Evolutionary conservation across 441 rosid species (phyloP).

Genomic region (California macrophylla): DNA sequence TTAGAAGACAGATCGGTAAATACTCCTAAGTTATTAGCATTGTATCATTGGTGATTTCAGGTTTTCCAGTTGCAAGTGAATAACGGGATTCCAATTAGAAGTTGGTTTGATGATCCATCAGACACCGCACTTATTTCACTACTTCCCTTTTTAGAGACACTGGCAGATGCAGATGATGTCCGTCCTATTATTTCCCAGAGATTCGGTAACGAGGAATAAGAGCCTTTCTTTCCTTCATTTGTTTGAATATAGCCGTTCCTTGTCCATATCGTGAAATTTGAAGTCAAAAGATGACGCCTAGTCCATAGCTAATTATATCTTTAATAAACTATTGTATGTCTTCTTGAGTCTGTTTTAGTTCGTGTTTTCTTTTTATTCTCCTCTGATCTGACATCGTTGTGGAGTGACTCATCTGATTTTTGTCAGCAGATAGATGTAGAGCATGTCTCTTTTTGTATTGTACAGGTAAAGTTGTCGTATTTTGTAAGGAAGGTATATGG

Average conservation of each 20-base stretch:
- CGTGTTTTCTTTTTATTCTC: slow-evolving; percentile 20
- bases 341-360: slow-evolving; percentile 28
- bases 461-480: slow-evolving; percentile 37
- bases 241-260: slow-evolving; percentile 39
- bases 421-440: slow-evolving; percentile 30
- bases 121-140: slow-evolving; percentile 72
- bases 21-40: not conserved
- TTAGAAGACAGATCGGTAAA: slow-evolving; percentile 6
- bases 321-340: slow-evolving; percentile 38
- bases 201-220: slow-evolving; percentile 88
- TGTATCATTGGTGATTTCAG: slow-evolving; percentile 27
- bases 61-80: slow-evolving; percentile 96
- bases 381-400: slow-evolving; percentile 26
- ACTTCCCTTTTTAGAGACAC: slow-evolving; percentile 86
- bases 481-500: slow-evolving; percentile 32
- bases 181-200: slow-evolving; percentile 67
- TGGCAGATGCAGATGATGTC: slow-evolving; percentile 81
- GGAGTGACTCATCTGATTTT: slow-evolving; percentile 29
- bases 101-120: slow-evolving; percentile 80
- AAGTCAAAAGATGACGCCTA: slow-evolving; percentile 33
- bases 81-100: slow-evolving; percentile 89
- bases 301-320: slow-evolving; percentile 40
- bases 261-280: slow-evolving; percentile 24
- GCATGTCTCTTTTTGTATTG: slow-evolving; percentile 28
- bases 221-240: slow-evolving; percentile 37